These are phyloP conservation scores for Linnemannia exigua DNA, from an alignment of 192 early-diverging fungal genomes.

Conservation along the genomic window DNA sequence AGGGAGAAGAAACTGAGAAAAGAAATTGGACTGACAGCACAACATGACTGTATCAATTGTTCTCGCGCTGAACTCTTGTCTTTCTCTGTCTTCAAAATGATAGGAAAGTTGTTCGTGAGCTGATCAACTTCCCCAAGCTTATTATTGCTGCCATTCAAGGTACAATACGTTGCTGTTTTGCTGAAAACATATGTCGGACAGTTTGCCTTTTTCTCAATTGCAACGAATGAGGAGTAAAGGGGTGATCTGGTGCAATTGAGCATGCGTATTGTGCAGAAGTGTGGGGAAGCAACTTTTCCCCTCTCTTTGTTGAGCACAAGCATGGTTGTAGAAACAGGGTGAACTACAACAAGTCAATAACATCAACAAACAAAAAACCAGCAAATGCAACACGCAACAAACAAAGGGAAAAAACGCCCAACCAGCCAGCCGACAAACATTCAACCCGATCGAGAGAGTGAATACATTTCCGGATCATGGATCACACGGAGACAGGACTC, in stretches of 20 bases:
- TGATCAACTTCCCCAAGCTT: slow-evolving; percentile 78
- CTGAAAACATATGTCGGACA: not conserved
- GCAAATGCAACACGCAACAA: too few relatives aligned
- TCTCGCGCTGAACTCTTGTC: not conserved
- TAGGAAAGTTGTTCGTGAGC: slow-evolving; percentile 52
- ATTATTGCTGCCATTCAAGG: slow-evolving; percentile 81
- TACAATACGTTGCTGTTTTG: slow-evolving; percentile 12
- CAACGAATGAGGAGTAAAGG: not conserved
- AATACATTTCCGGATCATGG: slow-evolving; percentile 1
- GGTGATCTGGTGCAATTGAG: not conserved
- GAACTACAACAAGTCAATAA: not conserved
- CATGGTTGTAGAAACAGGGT: not conserved
- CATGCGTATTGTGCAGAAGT: not conserved
- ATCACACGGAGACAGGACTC: not conserved
- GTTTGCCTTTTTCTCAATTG: not conserved
- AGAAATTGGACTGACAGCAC: not conserved
- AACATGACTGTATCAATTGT: too few relatives aligned
- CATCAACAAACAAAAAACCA: not conserved
- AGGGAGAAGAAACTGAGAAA: not conserved
- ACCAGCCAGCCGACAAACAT: slow-evolving; percentile 17
- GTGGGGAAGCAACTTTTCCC: not conserved
- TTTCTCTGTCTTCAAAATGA: not conserved
- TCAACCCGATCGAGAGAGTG: not conserved
- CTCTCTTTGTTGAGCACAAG: not conserved
- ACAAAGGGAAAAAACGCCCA: not conserved